Base-by-base conservation (phyloP, 805 yeast genomes). In the Candida silvatica region DNA sequence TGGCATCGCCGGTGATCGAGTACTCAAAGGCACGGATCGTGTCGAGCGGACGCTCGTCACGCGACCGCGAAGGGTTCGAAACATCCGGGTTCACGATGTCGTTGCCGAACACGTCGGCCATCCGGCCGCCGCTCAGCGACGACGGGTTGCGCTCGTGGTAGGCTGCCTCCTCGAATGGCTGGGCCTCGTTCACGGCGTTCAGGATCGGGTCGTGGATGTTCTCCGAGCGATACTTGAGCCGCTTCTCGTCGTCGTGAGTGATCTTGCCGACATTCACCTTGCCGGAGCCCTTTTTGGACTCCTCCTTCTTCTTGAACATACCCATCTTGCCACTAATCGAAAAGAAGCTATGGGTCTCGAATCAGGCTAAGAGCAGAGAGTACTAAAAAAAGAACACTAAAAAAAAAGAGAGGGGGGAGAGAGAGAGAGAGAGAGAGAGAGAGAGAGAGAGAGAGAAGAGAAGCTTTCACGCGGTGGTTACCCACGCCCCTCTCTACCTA, bases 21-120 rank as follows among this genome's bases (percentile, higher is more conserved):
- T 80, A 92, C 64, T 92, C 97, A 59, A 92, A 92, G 4, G 84
- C 70, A 48, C 97, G 71, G 50, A 92, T 88, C 2, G 99, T 92
- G 58, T 94, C 99, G 49, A 92, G 64, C 4, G 99, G 99, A 51
- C 99, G 75, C 61, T 92, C 99, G 57, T 88, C 90, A 59, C 98
- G 74, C 16, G 82, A 62, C 51, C 99, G 73, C 5, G 96, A 79
- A 20, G 99, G 99, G 54, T 92, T 92, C 26, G 95, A 85, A 46
- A 81, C 68, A 56, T 92, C 99, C 6, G 94, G 83, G 43, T 74
- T 75, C 3, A 53, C 54, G 49, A 92, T 92, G 5, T 80, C 75
- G 39, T 73, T 72, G 16, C 99, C 99, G 57, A 88, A 90, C 29
- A 85, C 77, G 56, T 92, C 99, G 46, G 73, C 74, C 48, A 77